Evolutionary conservation across 345 rosid species (phyloP).

Genomic region (Salix brachista): DNA sequence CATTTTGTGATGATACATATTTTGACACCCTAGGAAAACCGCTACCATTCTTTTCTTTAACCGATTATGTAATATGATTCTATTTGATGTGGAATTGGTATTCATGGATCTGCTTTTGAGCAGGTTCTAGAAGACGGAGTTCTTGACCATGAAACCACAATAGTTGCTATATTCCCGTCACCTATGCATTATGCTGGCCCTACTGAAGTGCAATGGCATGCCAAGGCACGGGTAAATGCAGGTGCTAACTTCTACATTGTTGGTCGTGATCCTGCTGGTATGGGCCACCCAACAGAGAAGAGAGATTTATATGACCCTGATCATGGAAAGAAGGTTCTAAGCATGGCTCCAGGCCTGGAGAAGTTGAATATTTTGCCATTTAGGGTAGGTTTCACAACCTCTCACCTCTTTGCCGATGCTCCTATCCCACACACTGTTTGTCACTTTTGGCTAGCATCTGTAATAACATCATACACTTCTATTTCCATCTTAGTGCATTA

Average conservation of each 20-base stretch:
- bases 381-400: conserved; percentile 45
- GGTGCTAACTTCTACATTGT: conserved; percentile 98
- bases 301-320: conserved; percentile 95
- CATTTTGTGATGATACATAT: background rate
- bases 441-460: background rate
- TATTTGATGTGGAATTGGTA: background rate
- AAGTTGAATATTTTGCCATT: conserved; percentile 91
- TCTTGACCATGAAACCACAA: conserved; percentile 86
- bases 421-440: background rate
- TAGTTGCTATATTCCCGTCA: conserved; percentile 92
- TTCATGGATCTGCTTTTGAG: background rate
- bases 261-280: conserved; percentile 98
- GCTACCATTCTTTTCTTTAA: background rate
- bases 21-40: background rate
- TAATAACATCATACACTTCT: background rate
- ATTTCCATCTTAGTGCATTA: background rate
- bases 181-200: conserved; percentile 99
- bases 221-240: conserved; percentile 91
- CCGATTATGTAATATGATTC: background rate
- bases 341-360: conserved; percentile 99
- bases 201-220: conserved; percentile 99
- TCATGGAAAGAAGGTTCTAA: conserved; percentile 89
- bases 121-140: conserved; percentile 92
- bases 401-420: background rate
- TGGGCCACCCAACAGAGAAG: conserved; percentile 94